Evolutionary conservation across 345 rosid species (phyloP).

Genomic region (Hypericum perforatum): DNA sequence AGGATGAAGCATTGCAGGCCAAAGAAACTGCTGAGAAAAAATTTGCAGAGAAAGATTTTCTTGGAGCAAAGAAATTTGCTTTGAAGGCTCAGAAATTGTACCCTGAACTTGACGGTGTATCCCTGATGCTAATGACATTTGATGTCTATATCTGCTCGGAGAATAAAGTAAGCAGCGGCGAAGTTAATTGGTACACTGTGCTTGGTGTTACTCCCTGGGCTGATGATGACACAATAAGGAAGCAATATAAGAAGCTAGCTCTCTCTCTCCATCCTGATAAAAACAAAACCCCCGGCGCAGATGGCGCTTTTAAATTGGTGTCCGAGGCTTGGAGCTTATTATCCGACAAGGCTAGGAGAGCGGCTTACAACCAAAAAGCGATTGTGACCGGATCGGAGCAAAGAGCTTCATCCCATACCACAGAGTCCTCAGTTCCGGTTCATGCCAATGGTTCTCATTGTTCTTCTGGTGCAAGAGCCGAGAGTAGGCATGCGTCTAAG

Average conservation of each 20-base stretch:
- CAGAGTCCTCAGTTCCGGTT: conserved; percentile 27
- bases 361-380: conserved; percentile 50
- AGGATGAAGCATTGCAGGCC: conserved; percentile 38
- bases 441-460: conserved; percentile 38
- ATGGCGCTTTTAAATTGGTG: conserved; percentile 77
- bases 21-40: conserved; percentile 37
- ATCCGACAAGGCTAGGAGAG: conserved; percentile 58
- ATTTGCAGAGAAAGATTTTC: conserved; percentile 26
- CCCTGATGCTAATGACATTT: conserved; percentile 26
- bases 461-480: conserved; percentile 23
- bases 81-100: conserved; percentile 38
- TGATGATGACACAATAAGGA: conserved; percentile 55
- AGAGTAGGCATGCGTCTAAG: conserved; percentile 16
- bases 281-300: conserved; percentile 72
- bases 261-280: conserved; percentile 85
- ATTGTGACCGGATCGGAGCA: conserved; percentile 25
- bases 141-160: conserved; percentile 31
- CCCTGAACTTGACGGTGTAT: conserved; percentile 34
- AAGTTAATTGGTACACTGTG: conserved; percentile 32
- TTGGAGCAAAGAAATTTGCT: conserved; percentile 33
- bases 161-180: conserved; percentile 25
- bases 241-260: conserved; percentile 60
- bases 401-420: conserved; percentile 22
- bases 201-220: conserved; percentile 44
- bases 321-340: conserved; percentile 69